Evolutionary conservation across 2,329 filamentous ascomycete species (phyloP).

Genomic region (Claviceps sp.): DNA sequence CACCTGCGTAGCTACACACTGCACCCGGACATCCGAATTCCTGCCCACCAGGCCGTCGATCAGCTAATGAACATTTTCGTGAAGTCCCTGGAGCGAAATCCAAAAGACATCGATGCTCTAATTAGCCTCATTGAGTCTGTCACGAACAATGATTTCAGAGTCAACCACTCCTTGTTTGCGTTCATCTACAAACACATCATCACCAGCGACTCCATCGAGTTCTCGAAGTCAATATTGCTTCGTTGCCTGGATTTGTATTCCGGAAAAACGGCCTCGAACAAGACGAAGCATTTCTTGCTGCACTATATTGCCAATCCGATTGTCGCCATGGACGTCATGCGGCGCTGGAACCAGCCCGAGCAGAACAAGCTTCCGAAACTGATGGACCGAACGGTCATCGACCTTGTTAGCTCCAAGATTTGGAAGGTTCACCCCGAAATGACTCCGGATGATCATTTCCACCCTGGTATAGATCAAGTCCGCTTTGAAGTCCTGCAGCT

Average conservation of each 20-base stretch:
- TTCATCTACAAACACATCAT: slow-evolving; percentile 83
- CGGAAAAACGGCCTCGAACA: slow-evolving; percentile 64
- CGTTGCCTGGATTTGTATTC: slow-evolving; percentile 82
- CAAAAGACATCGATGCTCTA: slow-evolving; percentile 67
- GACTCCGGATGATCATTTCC: slow-evolving; percentile 66
- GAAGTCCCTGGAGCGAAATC: slow-evolving; percentile 60
- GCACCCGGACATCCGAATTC: slow-evolving; percentile 59
- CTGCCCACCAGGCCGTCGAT: slow-evolving; percentile 78
- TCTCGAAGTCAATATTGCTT: slow-evolving; percentile 69
- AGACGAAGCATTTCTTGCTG: slow-evolving; percentile 84
- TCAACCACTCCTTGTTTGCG: slow-evolving; percentile 58
- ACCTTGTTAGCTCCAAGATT: slow-evolving; percentile 80
- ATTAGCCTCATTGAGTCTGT: slow-evolving; percentile 75
- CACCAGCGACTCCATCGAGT: slow-evolving; percentile 69
- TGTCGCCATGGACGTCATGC: slow-evolving; percentile 89
- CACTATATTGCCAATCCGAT: slow-evolving; percentile 92
- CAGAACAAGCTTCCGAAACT: slow-evolving; percentile 50
- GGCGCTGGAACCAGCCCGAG: slow-evolving; percentile 53
- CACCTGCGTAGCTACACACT: slow-evolving; percentile 59
- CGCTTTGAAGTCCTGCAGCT: slow-evolving; percentile 92
- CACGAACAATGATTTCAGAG: slow-evolving; percentile 69
- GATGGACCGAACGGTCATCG: slow-evolving; percentile 76
- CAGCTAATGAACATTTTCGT: slow-evolving; percentile 79
- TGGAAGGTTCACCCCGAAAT: slow-evolving; percentile 85
- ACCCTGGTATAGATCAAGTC: slow-evolving; percentile 85